A percentile compares a stretch with the other conserved stretches of the same genome.
phyloP scores from a whole-genome alignment of 352 stramenopile genomes.

The Pythium pectinolyticum region DNA sequence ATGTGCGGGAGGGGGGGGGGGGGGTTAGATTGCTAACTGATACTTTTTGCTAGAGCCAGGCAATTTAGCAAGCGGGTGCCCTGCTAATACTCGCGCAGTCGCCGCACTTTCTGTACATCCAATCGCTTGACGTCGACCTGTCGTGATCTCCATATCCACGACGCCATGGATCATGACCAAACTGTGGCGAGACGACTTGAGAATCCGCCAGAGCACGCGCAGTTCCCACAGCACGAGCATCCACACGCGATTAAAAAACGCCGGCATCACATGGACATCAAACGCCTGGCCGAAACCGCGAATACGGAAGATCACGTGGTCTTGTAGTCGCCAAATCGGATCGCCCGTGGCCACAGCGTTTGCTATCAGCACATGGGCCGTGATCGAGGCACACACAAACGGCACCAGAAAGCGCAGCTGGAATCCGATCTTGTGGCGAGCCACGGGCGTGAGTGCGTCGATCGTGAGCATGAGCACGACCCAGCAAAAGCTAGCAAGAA shows the following conservation, averaged over 20 bases:
- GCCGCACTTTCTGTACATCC: no score
- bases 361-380: constrained; percentile 9
- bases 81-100: no score
- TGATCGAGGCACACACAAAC: constrained; percentile 3
- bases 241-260: constrained; percentile 29
- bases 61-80: no score
- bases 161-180: constrained; percentile 29
- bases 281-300: constrained; percentile 1
- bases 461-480: constrained; percentile 20
- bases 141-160: constrained; percentile 17
- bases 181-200: constrained; percentile 5
- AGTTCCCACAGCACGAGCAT: constrained; percentile 31
- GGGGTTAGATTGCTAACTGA: no score
- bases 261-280: constrained; percentile 19
- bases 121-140: not conserved
- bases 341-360: not conserved
- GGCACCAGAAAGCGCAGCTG: constrained; percentile 7
- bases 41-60: no score
- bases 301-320: constrained; percentile 5
- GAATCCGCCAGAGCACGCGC: constrained; percentile 23
- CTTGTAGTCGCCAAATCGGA: constrained; percentile 5
- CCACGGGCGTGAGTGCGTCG: constrained; percentile 17
- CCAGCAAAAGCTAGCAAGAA: constrained; percentile 16
- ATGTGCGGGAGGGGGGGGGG: no score
- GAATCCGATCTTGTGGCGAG: constrained; percentile 17